Evolutionary conservation across 1,284 basidiomycete genomes (phyloP).

Genomic region (Ganoderma boninense): DNA sequence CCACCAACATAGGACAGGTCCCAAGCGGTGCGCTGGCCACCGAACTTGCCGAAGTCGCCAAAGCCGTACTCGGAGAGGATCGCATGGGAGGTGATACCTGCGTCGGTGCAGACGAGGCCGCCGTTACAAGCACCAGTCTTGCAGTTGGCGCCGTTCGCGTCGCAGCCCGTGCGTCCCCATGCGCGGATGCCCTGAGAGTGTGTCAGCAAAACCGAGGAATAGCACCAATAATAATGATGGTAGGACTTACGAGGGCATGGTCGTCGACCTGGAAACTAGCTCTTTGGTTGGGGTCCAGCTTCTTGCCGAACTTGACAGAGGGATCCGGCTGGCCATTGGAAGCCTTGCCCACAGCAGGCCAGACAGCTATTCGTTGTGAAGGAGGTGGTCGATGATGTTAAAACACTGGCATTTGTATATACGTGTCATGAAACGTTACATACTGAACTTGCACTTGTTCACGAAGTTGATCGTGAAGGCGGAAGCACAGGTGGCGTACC

Average conservation of each 20-base stretch:
- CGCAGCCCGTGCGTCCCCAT: conserved; percentile 10
- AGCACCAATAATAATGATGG: not conserved
- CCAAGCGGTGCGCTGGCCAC: conserved; percentile 1
- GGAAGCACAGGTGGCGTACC: not conserved
- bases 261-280: conserved; percentile 4
- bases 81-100: conserved; percentile 4
- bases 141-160: conserved; percentile 6
- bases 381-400: not conserved
- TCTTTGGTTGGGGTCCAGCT: conserved; percentile 3
- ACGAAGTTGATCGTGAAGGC: conserved; percentile 6
- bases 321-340: not conserved
- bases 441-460: conserved; percentile 6
- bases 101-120: conserved; percentile 9
- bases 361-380: not conserved
- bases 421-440: not conserved
- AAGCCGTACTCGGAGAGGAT: conserved; percentile 10
- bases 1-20: conserved; percentile 4
- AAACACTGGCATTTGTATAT: not conserved
- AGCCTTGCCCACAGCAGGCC: conserved; percentile 4
- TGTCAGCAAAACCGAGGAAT: not conserved
- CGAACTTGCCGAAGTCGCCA: not conserved
- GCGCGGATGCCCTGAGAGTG: conserved; percentile 3
- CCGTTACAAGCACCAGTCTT: conserved; percentile 6
- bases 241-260: not conserved
- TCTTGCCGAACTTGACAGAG: conserved; percentile 6